Conservation (phyloP, 1,284 basidiomycete species). For the Sporisorium graminicola region DNA sequence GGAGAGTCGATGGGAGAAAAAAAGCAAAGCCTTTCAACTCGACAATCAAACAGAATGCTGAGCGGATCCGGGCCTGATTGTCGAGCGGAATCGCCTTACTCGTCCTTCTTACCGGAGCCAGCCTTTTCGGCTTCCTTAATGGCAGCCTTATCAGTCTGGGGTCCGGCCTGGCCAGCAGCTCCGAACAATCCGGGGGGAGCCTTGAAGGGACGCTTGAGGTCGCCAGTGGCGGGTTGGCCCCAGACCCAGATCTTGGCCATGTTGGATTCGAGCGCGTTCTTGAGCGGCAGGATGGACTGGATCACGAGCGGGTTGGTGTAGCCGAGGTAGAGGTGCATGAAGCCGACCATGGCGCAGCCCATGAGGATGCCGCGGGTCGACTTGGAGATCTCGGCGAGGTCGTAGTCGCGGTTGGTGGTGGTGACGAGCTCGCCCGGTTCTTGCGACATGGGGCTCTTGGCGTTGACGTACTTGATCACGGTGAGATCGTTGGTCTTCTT, state of each 20-base stretch:
- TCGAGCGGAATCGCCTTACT: constrained; percentile 71
- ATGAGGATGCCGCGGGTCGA: constrained; percentile 75
- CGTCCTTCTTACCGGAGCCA: constrained; percentile 80
- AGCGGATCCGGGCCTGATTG: neutral
- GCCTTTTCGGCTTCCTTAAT: constrained; percentile 88
- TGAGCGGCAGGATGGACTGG: constrained; percentile 68
- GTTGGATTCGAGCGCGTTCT: constrained; percentile 69
- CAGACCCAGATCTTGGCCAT: constrained; percentile 69
- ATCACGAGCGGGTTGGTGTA: constrained; percentile 70
- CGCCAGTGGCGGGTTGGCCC: constrained; percentile 77
- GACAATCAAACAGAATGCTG: neutral
- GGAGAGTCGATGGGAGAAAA: too few relatives aligned
- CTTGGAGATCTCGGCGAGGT: constrained; percentile 87
- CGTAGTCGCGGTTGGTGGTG: constrained; percentile 94
- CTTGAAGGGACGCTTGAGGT: constrained; percentile 92
- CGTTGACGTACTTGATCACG: constrained; percentile 86
- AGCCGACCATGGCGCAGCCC: constrained; percentile 69
- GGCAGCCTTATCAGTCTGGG: constrained; percentile 84
- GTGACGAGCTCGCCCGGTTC: constrained; percentile 85
- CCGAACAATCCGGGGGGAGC: constrained; percentile 78
- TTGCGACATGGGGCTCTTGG: constrained; percentile 72
- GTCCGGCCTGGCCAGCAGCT: constrained; percentile 63
- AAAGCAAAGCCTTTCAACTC: neutral
- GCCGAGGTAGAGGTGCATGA: constrained; percentile 69
- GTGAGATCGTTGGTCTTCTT: constrained; percentile 95